A percentile compares a stretch with the other conserved stretches of the same genome.
phyloP scores from a whole-genome alignment of 257 asterid species.

The Scutellaria barbata region DNA sequence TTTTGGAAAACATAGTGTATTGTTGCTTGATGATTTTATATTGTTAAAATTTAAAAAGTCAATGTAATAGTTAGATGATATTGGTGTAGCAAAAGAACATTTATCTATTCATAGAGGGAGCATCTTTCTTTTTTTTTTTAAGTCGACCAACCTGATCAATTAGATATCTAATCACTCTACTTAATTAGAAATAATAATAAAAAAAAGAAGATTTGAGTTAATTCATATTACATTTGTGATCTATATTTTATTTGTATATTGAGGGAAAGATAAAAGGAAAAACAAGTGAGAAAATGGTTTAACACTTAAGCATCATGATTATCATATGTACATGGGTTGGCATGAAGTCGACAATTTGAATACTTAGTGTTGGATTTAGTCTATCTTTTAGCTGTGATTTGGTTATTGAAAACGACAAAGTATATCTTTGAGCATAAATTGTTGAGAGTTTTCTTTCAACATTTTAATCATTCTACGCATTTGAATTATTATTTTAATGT shows the following conservation, averaged over 20 bases:
- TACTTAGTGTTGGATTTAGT: slow-evolving; percentile 2
- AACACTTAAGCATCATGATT: not conserved
- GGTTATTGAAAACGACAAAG: slow-evolving; percentile 10
- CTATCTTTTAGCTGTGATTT: not conserved
- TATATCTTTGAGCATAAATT: slow-evolving; percentile 12
- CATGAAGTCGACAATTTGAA: slow-evolving; percentile 16
- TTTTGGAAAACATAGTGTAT: too few relatives aligned
- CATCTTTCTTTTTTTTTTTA: too few relatives aligned
- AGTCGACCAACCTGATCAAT: not conserved
- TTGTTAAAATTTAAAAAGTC: not conserved
- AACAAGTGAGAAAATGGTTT: not conserved
- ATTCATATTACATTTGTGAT: too few relatives aligned
- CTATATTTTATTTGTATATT: too few relatives aligned
- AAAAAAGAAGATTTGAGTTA: too few relatives aligned
- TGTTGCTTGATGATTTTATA: not conserved
- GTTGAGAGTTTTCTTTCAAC: not conserved
- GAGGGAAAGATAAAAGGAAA: too few relatives aligned
- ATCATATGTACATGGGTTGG: not conserved
- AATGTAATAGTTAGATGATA: not conserved
- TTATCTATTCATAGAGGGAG: too few relatives aligned
- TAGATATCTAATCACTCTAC: not conserved
- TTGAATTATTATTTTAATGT: not conserved
- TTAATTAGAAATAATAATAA: too few relatives aligned
- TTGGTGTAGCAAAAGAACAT: too few relatives aligned
- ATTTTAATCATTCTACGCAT: not conserved